Evolutionary conservation across 2,329 filamentous ascomycete genomes (phyloP), one percentile per base, ranked within the genome.

Genomic region (Ophiostoma sp.): DNA sequence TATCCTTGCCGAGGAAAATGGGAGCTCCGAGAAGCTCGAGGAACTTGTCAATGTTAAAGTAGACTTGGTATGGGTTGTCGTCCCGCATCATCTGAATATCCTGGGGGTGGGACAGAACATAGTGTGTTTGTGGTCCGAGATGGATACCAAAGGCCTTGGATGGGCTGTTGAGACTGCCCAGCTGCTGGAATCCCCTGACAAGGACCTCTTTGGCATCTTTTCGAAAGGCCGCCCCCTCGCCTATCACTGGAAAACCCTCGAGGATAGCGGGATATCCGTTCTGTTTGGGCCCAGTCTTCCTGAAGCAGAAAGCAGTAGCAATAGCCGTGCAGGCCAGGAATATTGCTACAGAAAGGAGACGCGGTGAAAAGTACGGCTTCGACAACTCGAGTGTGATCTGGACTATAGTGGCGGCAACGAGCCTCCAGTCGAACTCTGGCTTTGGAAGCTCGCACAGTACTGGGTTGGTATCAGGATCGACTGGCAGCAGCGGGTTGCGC

Each of bases 401-500:
- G 5, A 62, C 10, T 5, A 7, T 13, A 13, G 13, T 33, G 13
- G 57, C 11, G 5, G 27, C 13, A 6, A 62, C 33, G 4, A 4
- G 13, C 15, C 57, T 1, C 57, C 57, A 62, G 27, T 62, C 57
- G 10, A 62, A 15, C 4, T 31, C 13, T 4, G 27, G 57, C 27
- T 62, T 62, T 7, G 57, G 57, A 17, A 27, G 57, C 27, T 62
- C 8, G 23, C 57, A 62, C 27, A 62, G 27, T 11, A 62, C 57
- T 2, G 57, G 72, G 64, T 73, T 73, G 3, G 65, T 72, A n/a
- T 71, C 70, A 20, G 60, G 48, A 52, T 72, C 70, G 62, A 62
- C 69, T 5, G 71, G 72, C 68, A 70, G 72, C n/a, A 73, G 71
- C 67, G 72, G 71, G 62, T 71, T 52, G 39, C 57, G 68, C 67